These are phyloP conservation scores for Sporobolomyces phaffii DNA, from an alignment of 768 basidiomycete species.

Conservation along the genomic window DNA sequence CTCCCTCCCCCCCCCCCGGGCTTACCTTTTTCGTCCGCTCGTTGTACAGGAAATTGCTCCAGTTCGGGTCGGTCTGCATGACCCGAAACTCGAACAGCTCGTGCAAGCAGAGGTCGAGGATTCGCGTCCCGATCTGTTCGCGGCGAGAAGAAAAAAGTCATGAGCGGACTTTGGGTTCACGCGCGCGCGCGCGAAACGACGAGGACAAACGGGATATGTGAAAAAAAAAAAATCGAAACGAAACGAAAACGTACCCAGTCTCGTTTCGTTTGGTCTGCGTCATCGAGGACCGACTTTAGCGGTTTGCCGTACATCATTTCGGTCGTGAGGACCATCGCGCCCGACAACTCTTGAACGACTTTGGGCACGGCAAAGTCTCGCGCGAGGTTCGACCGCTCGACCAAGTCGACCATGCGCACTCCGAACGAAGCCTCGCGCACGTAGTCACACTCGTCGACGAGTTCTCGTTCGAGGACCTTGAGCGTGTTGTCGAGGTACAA, in stretches of 20 bases:
- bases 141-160: no score
- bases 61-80: slow-evolving; percentile 99
- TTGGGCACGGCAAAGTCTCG: slow-evolving; percentile 73
- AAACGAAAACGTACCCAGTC: slow-evolving; percentile 65
- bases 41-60: slow-evolving; percentile 95
- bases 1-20: no score
- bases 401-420: slow-evolving; percentile 52
- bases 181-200: no score
- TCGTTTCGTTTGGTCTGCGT: slow-evolving; percentile 55
- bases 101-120: slow-evolving; percentile 77
- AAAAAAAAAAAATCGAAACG: background rate
- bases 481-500: slow-evolving; percentile 85
- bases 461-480: slow-evolving; percentile 77
- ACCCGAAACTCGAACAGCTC: slow-evolving; percentile 84
- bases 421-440: slow-evolving; percentile 70
- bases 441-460: slow-evolving; percentile 91
- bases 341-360: slow-evolving; percentile 72
- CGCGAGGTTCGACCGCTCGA: slow-evolving; percentile 53
- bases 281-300: slow-evolving; percentile 59
- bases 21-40: slow-evolving; percentile 57
- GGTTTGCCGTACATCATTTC: slow-evolving; percentile 73
- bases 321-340: slow-evolving; percentile 79
- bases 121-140: slow-evolving; percentile 77
- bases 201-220: no score
- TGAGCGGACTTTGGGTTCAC: no score